Base-by-base conservation (phyloP, 73 alveolate genomes). In the Symbiodinium pilosum region DNA sequence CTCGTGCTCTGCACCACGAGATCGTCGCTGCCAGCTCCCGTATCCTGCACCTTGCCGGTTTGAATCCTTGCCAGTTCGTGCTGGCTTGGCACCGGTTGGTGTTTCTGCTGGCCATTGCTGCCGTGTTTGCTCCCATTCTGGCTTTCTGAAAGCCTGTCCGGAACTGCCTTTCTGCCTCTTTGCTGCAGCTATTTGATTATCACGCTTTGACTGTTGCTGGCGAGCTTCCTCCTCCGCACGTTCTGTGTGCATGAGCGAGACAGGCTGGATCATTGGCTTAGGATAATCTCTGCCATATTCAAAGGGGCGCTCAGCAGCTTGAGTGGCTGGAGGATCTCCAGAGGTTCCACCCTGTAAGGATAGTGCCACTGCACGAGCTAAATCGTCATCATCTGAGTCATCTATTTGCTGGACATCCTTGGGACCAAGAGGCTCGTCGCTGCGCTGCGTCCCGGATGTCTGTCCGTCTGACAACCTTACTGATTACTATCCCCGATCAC, bases 161-260 rank as follows among this genome's bases (percentile, higher is more conserved):
- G 73, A 83, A 26, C 86, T 81, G 75, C 44, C 44, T 30, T 73
- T 73, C 44, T 36, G 85, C n/a, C 85, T 38, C 77, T 91, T 91
- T 41, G 97, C 44, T 43, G 88, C 88, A 4, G 75, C 97, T 16
- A 91, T 91, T 68, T 91, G 97, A 20, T 18, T 6, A 20, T 91
- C 97, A 21, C 97, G 32, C 52, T 86, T 64, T 34, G 73, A 24
- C 97, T 91, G 97, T 34, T 91, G 97, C 84, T 91, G 97, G 7
- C 97, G 71, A 42, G 97, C 97, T 51, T 91, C 97, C 20, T 41
- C 97, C n/a, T 91, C 97, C 30, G 97, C 87, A n/a, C 71, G 88
- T 88, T 91, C 97, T 38, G 97, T 91, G 88, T 91, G 77, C 97
- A 91, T 91, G 88, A 91, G 40, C 6, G 97, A 91, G 52, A 73